Evolutionary conservation across 1,284 basidiomycete genomes (phyloP), one percentile per base, ranked within the genome.

Genomic region (Papiliotrema terrestris): DNA sequence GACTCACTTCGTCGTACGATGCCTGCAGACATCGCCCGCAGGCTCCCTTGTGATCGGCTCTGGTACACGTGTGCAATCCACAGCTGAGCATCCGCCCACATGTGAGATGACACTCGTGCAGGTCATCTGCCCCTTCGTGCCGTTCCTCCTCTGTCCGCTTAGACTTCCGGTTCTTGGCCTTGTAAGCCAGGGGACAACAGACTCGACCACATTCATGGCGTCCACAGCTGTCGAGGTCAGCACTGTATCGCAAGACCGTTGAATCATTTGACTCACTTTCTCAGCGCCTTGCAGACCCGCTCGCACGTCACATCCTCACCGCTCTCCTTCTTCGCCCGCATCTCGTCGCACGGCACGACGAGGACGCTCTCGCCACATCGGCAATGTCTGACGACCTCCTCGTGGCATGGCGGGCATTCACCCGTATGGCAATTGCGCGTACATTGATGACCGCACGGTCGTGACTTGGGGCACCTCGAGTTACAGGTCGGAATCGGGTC

Each of bases 21-120:
- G 90, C 91, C 66, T 85, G 82, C 50, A 94, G 78, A 75, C 93
- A 96, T 13, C 85, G 82, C 2, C 83, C 85, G 69, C 93, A 96
- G 0, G 81, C 76, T 0, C 89, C 89, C 58, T 81, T 84, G 74
- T 97, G 93, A 69, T 96, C 92, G 32, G 80, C 79, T 63, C 83
- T 82, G 57, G 87, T 84, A 71, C 92, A 78, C n/a, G 71, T 76
- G 69, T 93, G 90, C 52, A 86, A 83, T 0, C 88, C 89, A 61
- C 90, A 93, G 9, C 74, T 76, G 23, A 93, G 78, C 64, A 80
- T 62, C 71, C 86, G 89, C 19, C 84, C 86, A 60, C 90, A 94
- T 0, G 85, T 80, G 2, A 91, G 69, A 65, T 89, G 87, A 63
- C 91, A 94, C 57, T 85, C 83, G 67, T 94, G 91, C 19, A 83